These are phyloP conservation scores for Kuraishia ogatae DNA, from an alignment of 805 yeast species.

Conservation along the genomic window DNA sequence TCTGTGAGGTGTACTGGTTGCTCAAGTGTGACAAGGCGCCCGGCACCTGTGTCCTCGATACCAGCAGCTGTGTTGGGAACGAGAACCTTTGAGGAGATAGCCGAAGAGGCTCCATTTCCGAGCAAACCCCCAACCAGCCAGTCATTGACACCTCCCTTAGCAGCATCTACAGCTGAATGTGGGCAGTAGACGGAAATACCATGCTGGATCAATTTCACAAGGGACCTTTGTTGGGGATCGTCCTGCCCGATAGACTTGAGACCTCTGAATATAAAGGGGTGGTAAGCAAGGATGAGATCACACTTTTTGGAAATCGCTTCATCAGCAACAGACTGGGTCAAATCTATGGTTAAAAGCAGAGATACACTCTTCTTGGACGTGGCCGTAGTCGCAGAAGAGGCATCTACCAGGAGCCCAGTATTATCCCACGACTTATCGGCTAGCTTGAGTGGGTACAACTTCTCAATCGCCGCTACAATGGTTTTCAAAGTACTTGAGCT, in stretches of 20 bases:
- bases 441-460: constrained; percentile 66
- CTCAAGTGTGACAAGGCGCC: constrained; percentile 51
- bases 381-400: constrained; percentile 23
- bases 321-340: constrained; percentile 74
- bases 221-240: constrained; percentile 77
- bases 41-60: constrained; percentile 66
- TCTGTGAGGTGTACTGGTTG: constrained; percentile 31
- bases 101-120: constrained; percentile 6
- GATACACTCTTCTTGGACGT: constrained; percentile 14
- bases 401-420: constrained; percentile 82
- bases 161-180: constrained; percentile 94
- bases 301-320: constrained; percentile 62
- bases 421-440: constrained; percentile 95
- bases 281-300: constrained; percentile 72
- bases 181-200: constrained; percentile 91
- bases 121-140: constrained; percentile 64
- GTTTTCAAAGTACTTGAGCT: constrained; percentile 25
- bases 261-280: constrained; percentile 90
- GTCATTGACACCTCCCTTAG: constrained; percentile 88
- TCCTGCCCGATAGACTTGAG: constrained; percentile 55
- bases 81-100: constrained; percentile 23
- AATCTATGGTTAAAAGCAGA: constrained; percentile 69
- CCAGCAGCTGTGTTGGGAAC: constrained; percentile 30
- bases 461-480: constrained; percentile 49
- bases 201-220: constrained; percentile 60